phyloP scores from a whole-genome alignment of 768 basidiomycete genomes.

The Saitozyma podzolica region DNA sequence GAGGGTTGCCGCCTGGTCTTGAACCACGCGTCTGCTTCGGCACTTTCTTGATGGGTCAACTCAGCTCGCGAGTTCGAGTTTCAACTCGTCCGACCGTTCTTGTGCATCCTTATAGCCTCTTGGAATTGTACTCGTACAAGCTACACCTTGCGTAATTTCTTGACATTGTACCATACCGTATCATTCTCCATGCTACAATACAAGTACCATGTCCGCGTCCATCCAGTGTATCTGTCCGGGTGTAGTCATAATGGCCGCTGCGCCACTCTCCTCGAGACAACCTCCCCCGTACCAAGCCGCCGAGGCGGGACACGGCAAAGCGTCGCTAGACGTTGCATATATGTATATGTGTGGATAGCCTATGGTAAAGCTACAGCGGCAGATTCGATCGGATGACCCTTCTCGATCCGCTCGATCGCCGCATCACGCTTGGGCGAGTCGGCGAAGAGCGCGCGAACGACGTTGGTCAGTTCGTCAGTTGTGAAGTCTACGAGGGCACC shows the following conservation, averaged over 20 bases:
- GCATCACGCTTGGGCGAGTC: conserved; percentile 78
- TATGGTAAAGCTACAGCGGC: no score
- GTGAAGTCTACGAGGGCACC: conserved; percentile 89
- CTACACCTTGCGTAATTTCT: no score
- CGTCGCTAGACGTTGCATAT: no score
- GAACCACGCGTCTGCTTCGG: not conserved
- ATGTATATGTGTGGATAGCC: no score
- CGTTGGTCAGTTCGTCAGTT: conserved; percentile 72
- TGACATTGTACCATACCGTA: not conserved
- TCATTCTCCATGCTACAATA: not conserved
- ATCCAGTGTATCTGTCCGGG: not conserved
- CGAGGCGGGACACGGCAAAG: no score
- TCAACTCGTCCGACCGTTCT: no score
- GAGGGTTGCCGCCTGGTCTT: not conserved
- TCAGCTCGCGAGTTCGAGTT: no score
- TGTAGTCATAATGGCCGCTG: not conserved
- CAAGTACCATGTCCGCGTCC: not conserved
- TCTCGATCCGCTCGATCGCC: conserved; percentile 62
- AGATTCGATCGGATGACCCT: conserved; percentile 5
- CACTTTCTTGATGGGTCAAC: no score
- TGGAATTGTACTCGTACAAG: no score
- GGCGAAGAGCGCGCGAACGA: conserved; percentile 85
- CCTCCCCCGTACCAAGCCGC: no score
- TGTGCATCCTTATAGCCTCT: no score
- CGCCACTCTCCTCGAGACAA: no score